Percentiles rank a stretch among this genome's conserved stretches.
Conservation (phyloP, 2,329 filamentous ascomycete species). For the Colletotrichum cuscutae region DNA sequence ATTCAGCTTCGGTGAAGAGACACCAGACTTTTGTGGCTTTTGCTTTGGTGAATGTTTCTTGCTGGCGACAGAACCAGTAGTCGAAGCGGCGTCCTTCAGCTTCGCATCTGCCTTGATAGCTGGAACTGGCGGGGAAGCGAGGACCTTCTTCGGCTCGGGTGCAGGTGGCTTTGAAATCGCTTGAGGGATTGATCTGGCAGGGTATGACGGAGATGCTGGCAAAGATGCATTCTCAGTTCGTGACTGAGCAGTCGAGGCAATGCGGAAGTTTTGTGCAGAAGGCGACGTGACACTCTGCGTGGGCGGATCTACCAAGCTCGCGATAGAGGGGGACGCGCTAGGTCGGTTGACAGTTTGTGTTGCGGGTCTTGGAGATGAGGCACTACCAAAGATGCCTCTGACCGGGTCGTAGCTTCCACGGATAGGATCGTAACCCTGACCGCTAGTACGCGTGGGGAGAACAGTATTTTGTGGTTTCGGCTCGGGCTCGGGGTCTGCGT, state of each 20-base stretch:
- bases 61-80: slow-evolving; percentile 36
- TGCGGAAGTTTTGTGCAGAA: slow-evolving; percentile 38
- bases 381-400: slow-evolving; percentile 52
- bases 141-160: slow-evolving; percentile 51
- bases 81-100: slow-evolving; percentile 23
- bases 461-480: slow-evolving; percentile 56
- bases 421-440: slow-evolving; percentile 91
- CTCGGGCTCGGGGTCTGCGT: slow-evolving; percentile 57
- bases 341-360: slow-evolving; percentile 68
- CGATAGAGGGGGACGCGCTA: slow-evolving; percentile 92
- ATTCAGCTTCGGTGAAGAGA: slow-evolving; percentile 61
- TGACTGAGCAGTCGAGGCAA: slow-evolving; percentile 41
- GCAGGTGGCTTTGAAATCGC: slow-evolving; percentile 44
- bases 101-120: slow-evolving; percentile 35
- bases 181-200: slow-evolving; percentile 46
- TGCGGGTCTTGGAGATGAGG: slow-evolving; percentile 61
- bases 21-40: slow-evolving; percentile 51
- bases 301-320: slow-evolving; percentile 83
- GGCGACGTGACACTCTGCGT: slow-evolving; percentile 50
- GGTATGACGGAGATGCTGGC: slow-evolving; percentile 56
- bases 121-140: slow-evolving; percentile 47
- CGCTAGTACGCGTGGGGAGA: slow-evolving; percentile 69
- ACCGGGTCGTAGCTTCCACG: slow-evolving; percentile 78
- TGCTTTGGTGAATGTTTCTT: slow-evolving; percentile 61
- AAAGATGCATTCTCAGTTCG: slow-evolving; percentile 50